Conservation (phyloP, 257 asterid species). For the Ligustrum vulgare region DNA sequence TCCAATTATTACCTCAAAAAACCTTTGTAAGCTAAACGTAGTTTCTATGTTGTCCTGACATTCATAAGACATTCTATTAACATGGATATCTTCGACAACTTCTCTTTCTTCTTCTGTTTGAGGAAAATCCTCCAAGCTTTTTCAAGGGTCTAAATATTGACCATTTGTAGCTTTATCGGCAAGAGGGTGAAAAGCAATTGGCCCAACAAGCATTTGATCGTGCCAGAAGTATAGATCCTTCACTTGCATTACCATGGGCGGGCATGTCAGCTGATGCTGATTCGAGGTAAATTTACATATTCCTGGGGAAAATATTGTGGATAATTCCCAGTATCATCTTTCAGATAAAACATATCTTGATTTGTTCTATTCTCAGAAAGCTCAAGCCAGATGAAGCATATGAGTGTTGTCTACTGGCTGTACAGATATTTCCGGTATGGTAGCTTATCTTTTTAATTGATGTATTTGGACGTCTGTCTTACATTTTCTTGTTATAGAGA, state of each 20-base stretch:
- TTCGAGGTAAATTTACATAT: conserved; percentile 52
- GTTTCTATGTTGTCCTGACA: neutral
- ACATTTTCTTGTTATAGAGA: conserved; percentile 10
- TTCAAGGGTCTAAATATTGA: conserved; percentile 29
- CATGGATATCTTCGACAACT: neutral
- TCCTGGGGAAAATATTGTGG: conserved; percentile 7
- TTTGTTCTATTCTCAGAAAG: conserved; percentile 50
- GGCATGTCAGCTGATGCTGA: conserved; percentile 98
- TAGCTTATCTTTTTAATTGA: conserved; percentile 22
- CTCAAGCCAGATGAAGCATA: conserved; percentile 84
- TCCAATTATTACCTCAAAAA: neutral
- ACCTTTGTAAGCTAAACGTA: neutral
- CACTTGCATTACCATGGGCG: conserved; percentile 97
- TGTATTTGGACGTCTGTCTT: neutral
- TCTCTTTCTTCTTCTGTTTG: conserved; percentile 3
- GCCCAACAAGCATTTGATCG: conserved; percentile 96
- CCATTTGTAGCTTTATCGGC: conserved; percentile 68
- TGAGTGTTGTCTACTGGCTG: conserved; percentile 88
- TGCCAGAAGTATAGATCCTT: conserved; percentile 98
- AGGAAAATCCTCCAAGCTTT: conserved; percentile 8
- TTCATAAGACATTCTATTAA: neutral
- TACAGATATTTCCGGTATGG: conserved; percentile 78
- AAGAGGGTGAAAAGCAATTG: conserved; percentile 62
- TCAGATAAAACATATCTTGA: conserved; percentile 15
- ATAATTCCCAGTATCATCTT: conserved; percentile 10